Conservation (phyloP, 2,329 filamentous ascomycete species). For the Fusarium aywerte region DNA sequence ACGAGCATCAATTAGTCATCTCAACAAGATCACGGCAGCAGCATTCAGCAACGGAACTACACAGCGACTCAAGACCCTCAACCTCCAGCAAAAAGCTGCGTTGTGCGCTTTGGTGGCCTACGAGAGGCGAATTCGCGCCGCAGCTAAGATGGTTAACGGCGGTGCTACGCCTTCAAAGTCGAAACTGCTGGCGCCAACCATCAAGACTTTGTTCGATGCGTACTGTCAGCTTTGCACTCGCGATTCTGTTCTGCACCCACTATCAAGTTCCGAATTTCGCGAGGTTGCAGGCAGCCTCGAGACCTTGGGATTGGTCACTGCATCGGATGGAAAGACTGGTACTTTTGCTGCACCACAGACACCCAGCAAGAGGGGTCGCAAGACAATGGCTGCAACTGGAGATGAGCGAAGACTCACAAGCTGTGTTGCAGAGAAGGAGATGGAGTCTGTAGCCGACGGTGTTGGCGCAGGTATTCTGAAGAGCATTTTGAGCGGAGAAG, state of each 20-base stretch:
- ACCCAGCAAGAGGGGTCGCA: slow-evolving; percentile 75
- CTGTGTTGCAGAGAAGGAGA: slow-evolving; percentile 82
- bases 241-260: slow-evolving; percentile 88
- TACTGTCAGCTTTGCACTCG: slow-evolving; percentile 85
- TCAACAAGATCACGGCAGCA: slow-evolving; percentile 89
- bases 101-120: slow-evolving; percentile 88
- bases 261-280: slow-evolving; percentile 91
- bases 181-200: slow-evolving; percentile 74
- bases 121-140: slow-evolving; percentile 76
- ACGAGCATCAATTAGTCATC: slow-evolving; percentile 86
- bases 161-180: slow-evolving; percentile 70
- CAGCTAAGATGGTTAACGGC: slow-evolving; percentile 55
- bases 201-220: slow-evolving; percentile 85
- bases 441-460: slow-evolving; percentile 75
- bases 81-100: slow-evolving; percentile 95
- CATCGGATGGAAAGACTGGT: slow-evolving; percentile 74
- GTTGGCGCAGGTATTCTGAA: slow-evolving; percentile 69
- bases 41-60: slow-evolving; percentile 90
- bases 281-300: slow-evolving; percentile 92
- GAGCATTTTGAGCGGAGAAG: slow-evolving; percentile 71
- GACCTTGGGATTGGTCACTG: slow-evolving; percentile 82
- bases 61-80: slow-evolving; percentile 86
- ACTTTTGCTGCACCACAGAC: slow-evolving; percentile 73
- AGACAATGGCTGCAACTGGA: slow-evolving; percentile 61
- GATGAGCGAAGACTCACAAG: slow-evolving; percentile 85